Conservation (phyloP, 352 stramenopile genomes). For the Pythium insidiosum region DNA sequence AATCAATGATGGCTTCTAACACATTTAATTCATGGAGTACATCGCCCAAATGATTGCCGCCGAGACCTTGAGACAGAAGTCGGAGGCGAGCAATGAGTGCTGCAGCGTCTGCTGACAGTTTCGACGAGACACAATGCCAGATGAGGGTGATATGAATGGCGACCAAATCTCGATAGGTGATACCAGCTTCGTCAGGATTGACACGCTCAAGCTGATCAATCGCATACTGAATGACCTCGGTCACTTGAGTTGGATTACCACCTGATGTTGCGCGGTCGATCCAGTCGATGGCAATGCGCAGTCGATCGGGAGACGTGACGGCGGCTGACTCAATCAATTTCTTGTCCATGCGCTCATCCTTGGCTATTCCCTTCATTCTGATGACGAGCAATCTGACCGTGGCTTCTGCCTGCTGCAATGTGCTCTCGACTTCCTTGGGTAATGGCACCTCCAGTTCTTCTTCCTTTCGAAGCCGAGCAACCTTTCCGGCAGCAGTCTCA, state of each 20-base stretch:
- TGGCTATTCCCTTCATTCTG: constrained; percentile 15
- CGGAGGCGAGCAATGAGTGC: no score
- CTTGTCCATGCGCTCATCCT: constrained; percentile 15
- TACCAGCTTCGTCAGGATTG: not conserved
- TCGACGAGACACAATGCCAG: no score
- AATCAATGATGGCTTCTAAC: no score
- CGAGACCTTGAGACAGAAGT: no score
- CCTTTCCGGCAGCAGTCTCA: constrained; percentile 23
- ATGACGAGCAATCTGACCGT: constrained; percentile 24
- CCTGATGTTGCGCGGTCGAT: not conserved
- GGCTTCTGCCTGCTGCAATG: constrained; percentile 33
- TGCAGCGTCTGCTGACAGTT: no score
- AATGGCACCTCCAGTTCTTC: constrained; percentile 70
- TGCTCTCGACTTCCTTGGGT: constrained; percentile 22
- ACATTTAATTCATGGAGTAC: no score
- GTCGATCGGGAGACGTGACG: constrained; percentile 8
- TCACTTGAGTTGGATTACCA: no score
- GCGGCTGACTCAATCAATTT: constrained; percentile 18
- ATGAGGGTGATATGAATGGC: no score
- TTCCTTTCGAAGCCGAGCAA: constrained; percentile 52
- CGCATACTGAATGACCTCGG: no score
- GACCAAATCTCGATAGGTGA: no score
- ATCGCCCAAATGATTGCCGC: no score
- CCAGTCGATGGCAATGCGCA: constrained; percentile 30
- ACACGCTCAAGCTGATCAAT: constrained; percentile 21